Evolutionary conservation across 768 basidiomycete genomes (phyloP), one percentile per base, ranked within the genome.

Genomic region (Auricularia auricula-judae): DNA sequence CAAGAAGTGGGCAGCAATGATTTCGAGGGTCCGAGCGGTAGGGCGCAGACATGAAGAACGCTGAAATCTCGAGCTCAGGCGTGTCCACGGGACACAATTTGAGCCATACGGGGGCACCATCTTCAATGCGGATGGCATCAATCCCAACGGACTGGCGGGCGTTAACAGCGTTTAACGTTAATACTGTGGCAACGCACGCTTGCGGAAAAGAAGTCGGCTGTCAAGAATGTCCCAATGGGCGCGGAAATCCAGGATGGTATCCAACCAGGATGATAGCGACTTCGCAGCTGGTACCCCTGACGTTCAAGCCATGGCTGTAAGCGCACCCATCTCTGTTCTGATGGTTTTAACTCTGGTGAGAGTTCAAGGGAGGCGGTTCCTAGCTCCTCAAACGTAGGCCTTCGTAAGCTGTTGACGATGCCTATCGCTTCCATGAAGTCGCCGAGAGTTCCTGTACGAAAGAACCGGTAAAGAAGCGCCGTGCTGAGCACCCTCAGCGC

Each of bases 1-100:
- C 70, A 4, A 67, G 36, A 11, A 71, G 62, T 3, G 69, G 70
- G 2, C 68, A 66, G 36, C 67, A 67, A 36, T 68, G 69, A 43
- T 71, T 70, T 2, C 66, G 58, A 8, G 67, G 62, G 54, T 72
- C 70, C 4, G 39, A 29, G 4, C 53, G 63, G 36, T 70, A 59
- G 11, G 44, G 53, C 5, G 54, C 62, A 3, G 68, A 64, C 4
- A 62, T 64, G 11, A 70, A 62, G 53, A 34, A 63, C 34, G 56
- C 63, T 12, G 65, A 47, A 29, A 70, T 66, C 12, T 51, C 34
- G 61, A 16, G 68, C 66, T 60, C 64, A 16, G 29, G 16, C 23
- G 14, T 56, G 3, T 33, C 61, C 3, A 11, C 47, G 5, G 21
- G n/a, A 33, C 33, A 18, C 1, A 23, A 12, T 61, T 65, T 65